Evolutionary conservation across 1,284 basidiomycete species (phyloP).

Genomic region (Hypsizygus ulmarius): DNA sequence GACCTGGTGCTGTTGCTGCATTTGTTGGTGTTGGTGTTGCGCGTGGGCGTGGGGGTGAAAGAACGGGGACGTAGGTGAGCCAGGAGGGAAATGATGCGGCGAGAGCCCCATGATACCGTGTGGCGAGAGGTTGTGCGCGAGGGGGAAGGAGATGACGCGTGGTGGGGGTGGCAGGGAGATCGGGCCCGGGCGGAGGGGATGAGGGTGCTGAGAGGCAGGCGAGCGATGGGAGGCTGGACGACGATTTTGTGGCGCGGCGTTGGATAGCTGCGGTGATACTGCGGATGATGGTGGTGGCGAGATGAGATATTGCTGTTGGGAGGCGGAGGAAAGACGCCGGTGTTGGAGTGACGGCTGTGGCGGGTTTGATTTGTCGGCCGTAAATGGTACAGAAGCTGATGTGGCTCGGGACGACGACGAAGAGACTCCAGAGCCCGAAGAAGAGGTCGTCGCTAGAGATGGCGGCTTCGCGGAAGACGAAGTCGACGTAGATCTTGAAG

Average conservation of each 20-base stretch:
- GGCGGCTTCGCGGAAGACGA: constrained; percentile 20
- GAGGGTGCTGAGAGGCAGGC: constrained; percentile 32
- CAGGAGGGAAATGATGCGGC: constrained; percentile 36
- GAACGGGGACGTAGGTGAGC: constrained; percentile 20
- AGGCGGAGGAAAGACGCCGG: constrained; percentile 5
- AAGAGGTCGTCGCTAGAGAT: constrained; percentile 14
- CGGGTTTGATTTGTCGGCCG: constrained; percentile 5
- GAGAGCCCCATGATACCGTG: constrained; percentile 9
- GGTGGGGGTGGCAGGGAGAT: constrained; percentile 65
- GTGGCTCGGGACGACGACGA: constrained; percentile 15
- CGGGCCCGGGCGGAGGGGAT: constrained; percentile 65
- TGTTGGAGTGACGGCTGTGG: constrained; percentile 5
- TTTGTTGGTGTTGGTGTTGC: constrained; percentile 21
- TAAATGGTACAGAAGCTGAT: constrained; percentile 15
- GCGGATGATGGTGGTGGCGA: constrained; percentile 5
- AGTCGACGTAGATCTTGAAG: constrained; percentile 14
- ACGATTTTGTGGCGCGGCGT: background rate
- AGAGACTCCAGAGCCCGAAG: constrained; percentile 13
- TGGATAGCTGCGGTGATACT: background rate
- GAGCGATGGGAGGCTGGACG: constrained; percentile 7
- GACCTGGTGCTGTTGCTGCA: constrained; percentile 23
- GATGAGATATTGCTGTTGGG: background rate
- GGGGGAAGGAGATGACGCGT: constrained; percentile 37
- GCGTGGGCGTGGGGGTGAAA: constrained; percentile 12
- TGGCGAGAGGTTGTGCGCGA: constrained; percentile 32